These are phyloP conservation scores for Phanerochaete carnosa DNA, from an alignment of 768 basidiomycete genomes.

Conservation along the genomic window DNA sequence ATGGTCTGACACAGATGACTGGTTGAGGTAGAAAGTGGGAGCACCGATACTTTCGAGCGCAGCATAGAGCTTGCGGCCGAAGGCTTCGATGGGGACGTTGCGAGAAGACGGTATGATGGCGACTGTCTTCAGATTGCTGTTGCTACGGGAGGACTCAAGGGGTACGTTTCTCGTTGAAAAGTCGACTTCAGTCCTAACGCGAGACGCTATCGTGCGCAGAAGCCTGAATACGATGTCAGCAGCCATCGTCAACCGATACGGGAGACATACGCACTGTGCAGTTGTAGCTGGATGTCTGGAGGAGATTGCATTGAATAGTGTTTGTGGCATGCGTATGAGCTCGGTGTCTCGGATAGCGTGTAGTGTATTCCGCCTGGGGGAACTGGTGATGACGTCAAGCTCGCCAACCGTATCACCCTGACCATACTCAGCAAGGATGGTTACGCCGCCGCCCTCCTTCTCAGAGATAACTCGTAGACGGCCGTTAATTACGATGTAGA, in stretches of 20 bases:
- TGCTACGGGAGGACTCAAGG: conserved; percentile 69
- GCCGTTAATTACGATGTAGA: conserved; percentile 98
- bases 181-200: conserved; percentile 83
- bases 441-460: conserved; percentile 68
- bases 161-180: conserved; percentile 49
- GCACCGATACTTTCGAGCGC: conserved; percentile 94
- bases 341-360: conserved; percentile 99
- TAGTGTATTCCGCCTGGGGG: conserved; percentile 81
- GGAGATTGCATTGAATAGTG: conserved; percentile 96
- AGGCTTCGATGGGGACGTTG: conserved; percentile 84
- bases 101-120: conserved; percentile 87
- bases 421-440: conserved; percentile 90
- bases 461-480: conserved; percentile 89
- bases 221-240: conserved; percentile 40
- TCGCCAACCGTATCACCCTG: conserved; percentile 98
- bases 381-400: conserved; percentile 94
- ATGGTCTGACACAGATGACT: conserved; percentile 87
- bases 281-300: conserved; percentile 86
- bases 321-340: conserved; percentile 93
- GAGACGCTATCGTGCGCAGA: conserved; percentile 85
- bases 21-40: conserved; percentile 88
- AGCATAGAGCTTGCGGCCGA: conserved; percentile 83
- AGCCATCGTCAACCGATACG: not conserved
- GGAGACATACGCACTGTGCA: conserved; percentile 54
- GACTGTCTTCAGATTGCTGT: conserved; percentile 90